Conservation (phyloP, 2,329 filamentous ascomycete genomes). For the Lachnellula hyalina region DNA sequence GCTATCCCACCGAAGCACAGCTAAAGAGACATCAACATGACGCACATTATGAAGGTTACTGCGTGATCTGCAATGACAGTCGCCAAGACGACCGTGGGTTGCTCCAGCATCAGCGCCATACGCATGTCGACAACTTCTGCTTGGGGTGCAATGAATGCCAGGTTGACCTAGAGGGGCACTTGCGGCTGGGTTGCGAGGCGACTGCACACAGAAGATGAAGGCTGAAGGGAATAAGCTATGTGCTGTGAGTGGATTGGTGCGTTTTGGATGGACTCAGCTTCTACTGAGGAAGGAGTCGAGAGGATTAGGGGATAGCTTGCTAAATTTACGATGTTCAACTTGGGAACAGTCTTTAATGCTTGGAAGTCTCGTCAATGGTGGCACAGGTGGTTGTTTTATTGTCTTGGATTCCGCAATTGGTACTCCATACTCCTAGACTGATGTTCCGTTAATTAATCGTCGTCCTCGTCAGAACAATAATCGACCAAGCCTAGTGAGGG, state of each 20-base stretch:
- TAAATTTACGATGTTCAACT: no score
- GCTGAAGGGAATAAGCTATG: not conserved
- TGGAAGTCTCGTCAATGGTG: not conserved
- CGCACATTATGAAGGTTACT: not conserved
- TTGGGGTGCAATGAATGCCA: not conserved
- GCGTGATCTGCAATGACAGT: not conserved
- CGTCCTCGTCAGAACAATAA: conserved; percentile 52
- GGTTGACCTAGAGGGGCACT: not conserved
- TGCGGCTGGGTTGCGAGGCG: not conserved
- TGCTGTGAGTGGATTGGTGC: no score
- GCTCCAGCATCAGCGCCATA: not conserved
- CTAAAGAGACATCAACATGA: no score
- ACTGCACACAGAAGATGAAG: not conserved
- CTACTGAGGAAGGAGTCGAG: no score
- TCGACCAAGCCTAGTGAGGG: conserved; percentile 41
- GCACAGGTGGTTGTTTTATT: not conserved
- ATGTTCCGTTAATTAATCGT: conserved; percentile 26
- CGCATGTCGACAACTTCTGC: not conserved
- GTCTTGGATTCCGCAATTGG: not conserved
- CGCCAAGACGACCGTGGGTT: not conserved
- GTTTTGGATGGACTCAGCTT: no score
- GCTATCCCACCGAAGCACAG: no score
- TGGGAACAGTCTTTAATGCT: no score
- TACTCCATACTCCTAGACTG: not conserved
- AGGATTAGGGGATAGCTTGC: no score